phyloP scores from a whole-genome alignment of 73 alveolate species.

The Paramecium sonneborni region DNA sequence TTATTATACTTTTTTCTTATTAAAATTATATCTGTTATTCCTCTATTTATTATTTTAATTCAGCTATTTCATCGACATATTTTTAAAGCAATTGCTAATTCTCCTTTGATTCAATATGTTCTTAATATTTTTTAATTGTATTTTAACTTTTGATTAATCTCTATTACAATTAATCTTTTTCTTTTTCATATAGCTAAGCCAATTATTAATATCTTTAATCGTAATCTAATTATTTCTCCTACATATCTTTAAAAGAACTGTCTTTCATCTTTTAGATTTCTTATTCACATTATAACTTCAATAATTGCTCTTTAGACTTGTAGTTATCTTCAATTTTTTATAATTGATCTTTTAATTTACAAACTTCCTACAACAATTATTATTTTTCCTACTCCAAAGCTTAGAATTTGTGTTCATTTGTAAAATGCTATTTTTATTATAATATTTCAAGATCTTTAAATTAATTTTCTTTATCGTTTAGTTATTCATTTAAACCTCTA shows the following conservation, averaged over 20 bases:
- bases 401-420: background rate
- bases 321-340: background rate
- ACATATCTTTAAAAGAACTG: background rate
- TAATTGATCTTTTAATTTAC: background rate
- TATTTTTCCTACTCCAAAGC: slow-evolving; percentile 3
- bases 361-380: background rate
- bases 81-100: background rate
- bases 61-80: background rate
- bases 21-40: background rate
- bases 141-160: background rate
- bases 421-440: background rate
- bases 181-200: slow-evolving; percentile 21
- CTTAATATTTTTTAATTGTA: slow-evolving; percentile 3
- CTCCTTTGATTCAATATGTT: background rate
- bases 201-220: background rate
- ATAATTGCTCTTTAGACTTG: background rate
- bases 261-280: slow-evolving; percentile 32
- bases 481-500: background rate
- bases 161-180: background rate
- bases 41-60: background rate
- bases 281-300: background rate
- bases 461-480: background rate
- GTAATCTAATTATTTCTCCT: background rate
- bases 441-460: background rate
- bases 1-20: background rate